Percentiles rank a stretch among this genome's conserved stretches.
Conservation (phyloP, 1,139 yeast species). For the Saccharomycopsis phalli region DNA sequence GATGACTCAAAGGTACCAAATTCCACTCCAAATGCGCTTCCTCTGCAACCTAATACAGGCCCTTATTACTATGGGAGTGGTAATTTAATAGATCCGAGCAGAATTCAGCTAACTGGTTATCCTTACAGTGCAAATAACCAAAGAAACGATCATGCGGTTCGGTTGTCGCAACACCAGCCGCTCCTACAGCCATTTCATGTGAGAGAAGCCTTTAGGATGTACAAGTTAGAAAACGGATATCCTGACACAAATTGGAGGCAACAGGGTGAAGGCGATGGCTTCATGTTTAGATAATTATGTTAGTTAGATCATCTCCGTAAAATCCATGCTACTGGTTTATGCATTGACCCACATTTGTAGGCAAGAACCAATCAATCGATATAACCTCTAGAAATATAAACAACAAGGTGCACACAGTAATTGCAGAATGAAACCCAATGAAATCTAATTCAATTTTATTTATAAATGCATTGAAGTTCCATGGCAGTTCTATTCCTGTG, state of each 20-base stretch:
- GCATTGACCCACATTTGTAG: no score
- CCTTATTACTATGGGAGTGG: not conserved
- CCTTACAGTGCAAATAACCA: not conserved
- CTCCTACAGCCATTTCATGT: conserved; percentile 18
- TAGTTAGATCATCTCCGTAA: no score
- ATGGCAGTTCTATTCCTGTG: conserved; percentile 3
- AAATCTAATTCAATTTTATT: no score
- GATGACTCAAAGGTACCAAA: not conserved
- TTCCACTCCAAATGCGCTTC: not conserved
- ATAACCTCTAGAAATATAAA: no score
- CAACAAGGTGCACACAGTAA: no score
- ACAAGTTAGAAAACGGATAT: conserved; percentile 15
- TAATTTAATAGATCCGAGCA: conserved; percentile 1
- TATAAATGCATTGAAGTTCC: conserved; percentile 3
- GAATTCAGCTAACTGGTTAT: conserved; percentile 4
- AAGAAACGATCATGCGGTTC: not conserved
- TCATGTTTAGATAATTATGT: conserved; percentile 16
- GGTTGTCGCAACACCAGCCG: conserved; percentile 1
- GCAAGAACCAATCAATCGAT: no score
- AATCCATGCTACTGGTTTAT: no score
- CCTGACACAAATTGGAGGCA: conserved; percentile 15
- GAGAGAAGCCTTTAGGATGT: conserved; percentile 18
- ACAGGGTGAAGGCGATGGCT: conserved; percentile 19
- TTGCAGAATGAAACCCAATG: no score
- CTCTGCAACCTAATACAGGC: not conserved